Base-by-base conservation (phyloP, 2,329 filamentous ascomycete species). In the Alternaria sp. region DNA sequence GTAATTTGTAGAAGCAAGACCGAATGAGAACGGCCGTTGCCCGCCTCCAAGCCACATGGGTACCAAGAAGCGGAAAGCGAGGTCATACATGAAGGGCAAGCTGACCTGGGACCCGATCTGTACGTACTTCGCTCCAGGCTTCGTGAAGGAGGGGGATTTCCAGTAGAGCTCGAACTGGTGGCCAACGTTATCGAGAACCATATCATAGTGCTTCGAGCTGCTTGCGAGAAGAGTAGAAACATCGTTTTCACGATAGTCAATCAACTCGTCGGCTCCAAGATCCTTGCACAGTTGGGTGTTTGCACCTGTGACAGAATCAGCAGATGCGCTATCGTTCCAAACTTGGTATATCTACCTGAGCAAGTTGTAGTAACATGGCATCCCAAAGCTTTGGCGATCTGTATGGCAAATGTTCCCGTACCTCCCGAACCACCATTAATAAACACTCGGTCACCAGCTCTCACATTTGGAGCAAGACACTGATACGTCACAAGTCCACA, bases 381-480 rank as follows among this genome's bases (percentile, higher is more conserved):
- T 0, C 87, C 87, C 7, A 86, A 67, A 0, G 80, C 78, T 71
- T 88, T 89, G 5, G 87, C 88, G 56, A 90, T 83, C 72, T 90
- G 88, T 51, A 90, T 85, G 1, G 81, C 85, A 63, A 85, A 89
- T 0, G 83, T 82, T 0, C 89, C 89, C 2, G 81, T 83, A 1
- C 88, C 88, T 14, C 89, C 88, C 16, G 83, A 86, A 0, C 87
- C 87, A 14, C 87, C 88, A 67, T 90, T 90, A 68, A 90, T 83
- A 65, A 90, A 85, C 12, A 90, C 80, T 61, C 81, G 82, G 55
- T 84, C 80, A 14, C 78, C 78, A 1, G 28, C 28, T 60, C 75
- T 78, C 7, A 70, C 60, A 30, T 70, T 65, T 12, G 48, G 50
- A 3, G 58, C 56, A 11, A 72, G 60, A 36, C 64, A 65, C 32